Evolutionary conservation across 345 rosid species (phyloP).

Genomic region (Populus nigra): DNA sequence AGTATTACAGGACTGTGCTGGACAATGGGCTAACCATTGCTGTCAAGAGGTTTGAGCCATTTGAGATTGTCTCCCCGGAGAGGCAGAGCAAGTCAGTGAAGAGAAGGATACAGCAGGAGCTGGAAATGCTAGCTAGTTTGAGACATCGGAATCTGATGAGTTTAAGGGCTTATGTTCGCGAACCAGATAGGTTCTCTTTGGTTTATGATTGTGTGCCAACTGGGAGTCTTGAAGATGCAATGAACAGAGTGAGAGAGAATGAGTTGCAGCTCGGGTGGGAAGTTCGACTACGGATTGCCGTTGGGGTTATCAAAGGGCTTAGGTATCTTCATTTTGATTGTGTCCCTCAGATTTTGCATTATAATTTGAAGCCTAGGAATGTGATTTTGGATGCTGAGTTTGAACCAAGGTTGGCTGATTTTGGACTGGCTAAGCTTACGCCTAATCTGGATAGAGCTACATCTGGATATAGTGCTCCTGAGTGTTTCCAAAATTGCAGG

Average conservation of each 20-base stretch:
- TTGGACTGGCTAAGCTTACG: slow-evolving; percentile 64
- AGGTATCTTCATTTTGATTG: slow-evolving; percentile 73
- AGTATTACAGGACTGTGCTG: slow-evolving; percentile 65
- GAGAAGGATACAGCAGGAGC: slow-evolving; percentile 75
- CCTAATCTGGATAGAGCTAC: slow-evolving; percentile 47
- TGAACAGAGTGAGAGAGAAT: slow-evolving; percentile 63
- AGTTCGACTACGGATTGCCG: slow-evolving; percentile 74
- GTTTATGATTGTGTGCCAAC: slow-evolving; percentile 78
- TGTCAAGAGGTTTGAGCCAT: slow-evolving; percentile 64
- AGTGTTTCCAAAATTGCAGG: slow-evolving; percentile 76
- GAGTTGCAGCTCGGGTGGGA: slow-evolving; percentile 80
- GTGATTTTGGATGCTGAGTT: slow-evolving; percentile 92
- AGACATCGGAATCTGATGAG: slow-evolving; percentile 87
- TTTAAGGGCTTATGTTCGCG: slow-evolving; percentile 78
- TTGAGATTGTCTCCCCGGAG: slow-evolving; percentile 52
- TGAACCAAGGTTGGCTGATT: slow-evolving; percentile 79
- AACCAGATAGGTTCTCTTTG: slow-evolving; percentile 60
- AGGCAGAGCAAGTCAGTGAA: slow-evolving; percentile 54
- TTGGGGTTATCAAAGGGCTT: slow-evolving; percentile 88
- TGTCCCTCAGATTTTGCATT: slow-evolving; percentile 67
- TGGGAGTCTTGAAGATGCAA: slow-evolving; percentile 82
- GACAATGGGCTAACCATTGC: slow-evolving; percentile 78
- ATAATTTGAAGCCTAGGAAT: slow-evolving; percentile 77
- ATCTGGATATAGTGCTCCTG: slow-evolving; percentile 70
- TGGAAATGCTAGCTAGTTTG: slow-evolving; percentile 74